Evolutionary conservation across 1,139 yeast species (phyloP).

Genomic region (Candida freyschussii): DNA sequence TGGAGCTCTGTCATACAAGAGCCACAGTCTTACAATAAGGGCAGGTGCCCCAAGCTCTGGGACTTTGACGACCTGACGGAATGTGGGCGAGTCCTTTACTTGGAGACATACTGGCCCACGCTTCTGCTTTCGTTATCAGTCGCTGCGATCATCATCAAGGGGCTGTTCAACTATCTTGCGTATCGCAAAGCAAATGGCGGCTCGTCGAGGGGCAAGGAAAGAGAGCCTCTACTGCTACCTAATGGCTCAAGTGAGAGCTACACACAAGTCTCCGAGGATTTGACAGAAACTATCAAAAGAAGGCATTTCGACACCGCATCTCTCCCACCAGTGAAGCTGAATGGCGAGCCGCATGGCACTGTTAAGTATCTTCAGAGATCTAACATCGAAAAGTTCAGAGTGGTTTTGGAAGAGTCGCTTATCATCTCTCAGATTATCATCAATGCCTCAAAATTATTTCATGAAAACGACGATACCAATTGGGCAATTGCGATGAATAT

Average conservation of each 20-base stretch:
- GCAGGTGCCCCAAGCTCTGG: slow-evolving; percentile 29
- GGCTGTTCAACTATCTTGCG: slow-evolving; percentile 8
- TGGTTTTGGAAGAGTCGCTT: slow-evolving; percentile 44
- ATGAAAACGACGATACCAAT: slow-evolving; percentile 34
- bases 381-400: slow-evolving; percentile 45
- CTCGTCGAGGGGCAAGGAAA: slow-evolving; percentile 9
- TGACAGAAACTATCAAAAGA: slow-evolving; percentile 23
- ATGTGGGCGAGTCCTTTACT: slow-evolving; percentile 24
- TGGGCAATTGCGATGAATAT: slow-evolving; percentile 37
- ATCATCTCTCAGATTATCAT: slow-evolving; percentile 40
- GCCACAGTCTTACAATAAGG: slow-evolving; percentile 1
- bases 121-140: slow-evolving; percentile 12
- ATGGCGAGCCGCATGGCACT: slow-evolving; percentile 56
- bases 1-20: too few species aligned
- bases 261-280: slow-evolving; percentile 2
- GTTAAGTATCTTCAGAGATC: slow-evolving; percentile 40
- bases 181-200: neutral
- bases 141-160: slow-evolving; percentile 4
- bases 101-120: slow-evolving; percentile 24
- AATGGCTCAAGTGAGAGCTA: slow-evolving; percentile 4
- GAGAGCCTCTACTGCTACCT: slow-evolving; percentile 16
- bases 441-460: slow-evolving; percentile 34
- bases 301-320: slow-evolving; percentile 31
- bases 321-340: slow-evolving; percentile 26
- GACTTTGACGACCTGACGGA: slow-evolving; percentile 33